Base-by-base conservation (phyloP, 2,329 filamentous ascomycete genomes). In the Zymoseptoria passerinii region DNA sequence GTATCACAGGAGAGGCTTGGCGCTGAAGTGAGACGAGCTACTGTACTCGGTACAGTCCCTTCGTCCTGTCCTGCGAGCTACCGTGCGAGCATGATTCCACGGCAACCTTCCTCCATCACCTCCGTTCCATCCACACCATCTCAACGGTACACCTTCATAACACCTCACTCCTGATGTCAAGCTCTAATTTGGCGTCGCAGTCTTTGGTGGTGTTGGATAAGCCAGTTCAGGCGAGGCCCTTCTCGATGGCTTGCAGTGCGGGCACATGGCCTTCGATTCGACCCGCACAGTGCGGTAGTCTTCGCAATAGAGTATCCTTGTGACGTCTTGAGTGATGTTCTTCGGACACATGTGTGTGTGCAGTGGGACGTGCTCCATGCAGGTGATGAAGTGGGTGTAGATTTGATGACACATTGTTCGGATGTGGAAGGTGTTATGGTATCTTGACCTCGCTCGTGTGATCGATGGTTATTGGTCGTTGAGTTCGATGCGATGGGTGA, bases 281-380 rank as follows among this genome's bases (percentile, higher is more conserved):
- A 63, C 49, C 49, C 64, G 60, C 3, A 68, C 53, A 8, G 65
- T 63, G 20, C 62, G 56, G 59, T 71, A 71, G 52, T 70, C 65
- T 56, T 68, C 67, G 61, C 69, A 71, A 54, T 70, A 71, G 55
- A 71, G 66, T 51, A 69, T 67, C 29, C 67, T 61, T 2, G 63
- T 63, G 29, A 63, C 58, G 35, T 70, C 68, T 28, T 67, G 61
- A 13, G 55, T 65, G 53, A 67, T 53, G 59, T 70, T 70, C 59
- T 69, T 69, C 2, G 63, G 62, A 52, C 69, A 71, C 50, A 67
- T 62, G 56, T 71, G 67, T 4, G 67, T 70, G 58, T 70, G 68
- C 48, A 71, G 67, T 1, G 68, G 66, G 5, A 70, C 57, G 55
- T 69, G 67, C 19, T 63, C 53, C 16, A 54, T 58, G 61, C 69